Base-by-base conservation (phyloP, 441 rosid genomes). In the Arabidopsis hybrid region DNA sequence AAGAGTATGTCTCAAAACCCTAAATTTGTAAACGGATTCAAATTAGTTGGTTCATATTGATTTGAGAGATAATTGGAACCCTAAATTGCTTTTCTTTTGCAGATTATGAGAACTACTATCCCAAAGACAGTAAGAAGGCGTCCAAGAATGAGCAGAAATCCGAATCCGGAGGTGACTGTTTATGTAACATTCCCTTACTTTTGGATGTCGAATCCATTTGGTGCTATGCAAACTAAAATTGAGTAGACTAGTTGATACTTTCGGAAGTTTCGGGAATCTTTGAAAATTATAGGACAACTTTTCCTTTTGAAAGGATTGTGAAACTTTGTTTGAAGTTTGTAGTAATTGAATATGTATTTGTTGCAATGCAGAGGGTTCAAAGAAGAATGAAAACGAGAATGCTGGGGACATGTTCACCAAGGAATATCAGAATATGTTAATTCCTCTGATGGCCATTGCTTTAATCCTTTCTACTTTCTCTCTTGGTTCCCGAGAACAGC, bases 81-180 rank as follows among this genome's bases (percentile, higher is more conserved):
- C 29, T 26, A 26, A 9, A 8, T 62, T 8, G 13, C 3, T 63
- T 45, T 8, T 26, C 29, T 36, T 34, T 52, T 70, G 77, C 76
- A 89, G 95, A 87, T 74, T 89, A 85, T 52, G 85, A 89, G 78
- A 89, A 87, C 42, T 86, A 81, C 58, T 86, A 74, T 67, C 91
- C 91, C 0, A 86, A 87, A 79, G 87, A 82, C 18, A 3, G 34
- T n/a, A 89, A 89, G 82, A 85, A 87, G 79, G 71, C 75, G 6
- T 88, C 94, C 3, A 86, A 87, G 81, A 75, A 85, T 74, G 94
- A 81, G 62, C 89, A 83, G 35, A 85, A 86, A 75, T 87, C 90
- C 0, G 84, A 89, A 29, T 83, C 89, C 18, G 79, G 78, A 89
- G 90, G 92, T 86, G 45, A 65, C 14, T 4, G 7, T 60, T 40